Evolutionary conservation across 1,284 basidiomycete genomes (phyloP).

Genomic region (Garcileccinum viscosum): DNA sequence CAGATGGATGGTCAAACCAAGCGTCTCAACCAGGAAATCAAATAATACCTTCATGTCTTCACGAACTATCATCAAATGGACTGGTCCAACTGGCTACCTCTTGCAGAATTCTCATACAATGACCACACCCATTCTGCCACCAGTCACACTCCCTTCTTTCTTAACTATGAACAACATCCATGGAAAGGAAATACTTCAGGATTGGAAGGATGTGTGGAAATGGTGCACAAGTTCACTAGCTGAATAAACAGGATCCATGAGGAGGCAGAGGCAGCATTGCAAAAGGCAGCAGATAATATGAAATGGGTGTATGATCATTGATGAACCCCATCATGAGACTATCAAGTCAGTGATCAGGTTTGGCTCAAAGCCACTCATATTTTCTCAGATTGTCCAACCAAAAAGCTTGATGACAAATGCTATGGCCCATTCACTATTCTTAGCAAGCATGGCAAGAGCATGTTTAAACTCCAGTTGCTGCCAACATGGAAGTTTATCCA

Average conservation of each 20-base stretch:
- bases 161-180: slow-evolving; percentile 28
- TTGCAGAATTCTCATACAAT: slow-evolving; percentile 9
- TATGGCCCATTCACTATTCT: slow-evolving; percentile 29
- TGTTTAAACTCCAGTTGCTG: slow-evolving; percentile 20
- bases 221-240: background rate
- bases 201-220: too few relatives aligned
- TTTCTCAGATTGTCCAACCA: slow-evolving; percentile 3
- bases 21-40: slow-evolving; percentile 46
- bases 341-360: slow-evolving; percentile 1
- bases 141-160: background rate
- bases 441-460: slow-evolving; percentile 15
- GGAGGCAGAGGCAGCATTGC: slow-evolving; percentile 24
- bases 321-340: accelerated
- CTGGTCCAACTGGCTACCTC: slow-evolving; percentile 7
- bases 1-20: slow-evolving; percentile 32
- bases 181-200: too few relatives aligned
- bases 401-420: slow-evolving; percentile 17
- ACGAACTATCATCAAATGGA: slow-evolving; percentile 6
- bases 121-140: background rate
- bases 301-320: background rate
- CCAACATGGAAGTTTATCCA: slow-evolving; percentile 17
- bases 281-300: slow-evolving; percentile 13
- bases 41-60: slow-evolving; percentile 44
- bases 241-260: background rate
- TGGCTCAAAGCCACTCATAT: slow-evolving; percentile 18